phyloP scores from a whole-genome alignment of 345 rosid species.

The Erodium maritimum region DNA sequence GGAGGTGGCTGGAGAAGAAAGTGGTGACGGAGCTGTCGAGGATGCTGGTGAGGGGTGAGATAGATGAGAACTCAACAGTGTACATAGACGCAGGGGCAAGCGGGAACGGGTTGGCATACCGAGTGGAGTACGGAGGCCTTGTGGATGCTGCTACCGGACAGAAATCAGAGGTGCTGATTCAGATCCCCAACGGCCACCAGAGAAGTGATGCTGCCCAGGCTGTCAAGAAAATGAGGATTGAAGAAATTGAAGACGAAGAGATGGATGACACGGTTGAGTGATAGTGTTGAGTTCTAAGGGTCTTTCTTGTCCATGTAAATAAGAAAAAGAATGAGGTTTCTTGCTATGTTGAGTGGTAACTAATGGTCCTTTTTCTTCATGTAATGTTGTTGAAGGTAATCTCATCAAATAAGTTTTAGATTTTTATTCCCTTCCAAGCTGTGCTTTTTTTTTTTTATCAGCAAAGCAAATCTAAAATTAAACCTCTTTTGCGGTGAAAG shows the following conservation, averaged over 20 bases:
- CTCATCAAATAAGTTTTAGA: no score
- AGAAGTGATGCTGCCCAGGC: constrained; percentile 56
- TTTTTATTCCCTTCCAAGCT: no score
- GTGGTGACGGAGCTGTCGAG: constrained; percentile 81
- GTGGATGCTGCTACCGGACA: constrained; percentile 64
- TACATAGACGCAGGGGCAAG: constrained; percentile 47
- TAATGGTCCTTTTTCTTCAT: no score
- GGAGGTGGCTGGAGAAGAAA: constrained; percentile 92
- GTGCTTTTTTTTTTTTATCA: no score
- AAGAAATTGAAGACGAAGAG: constrained; percentile 56
- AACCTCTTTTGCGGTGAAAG: no score
- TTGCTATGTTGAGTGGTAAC: no score
- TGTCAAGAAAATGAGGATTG: constrained; percentile 88
- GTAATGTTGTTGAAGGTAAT: no score
- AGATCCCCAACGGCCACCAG: constrained; percentile 27
- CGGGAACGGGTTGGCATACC: constrained; percentile 34
- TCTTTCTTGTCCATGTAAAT: no score
- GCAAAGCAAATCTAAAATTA: no score
- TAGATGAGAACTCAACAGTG: constrained; percentile 75
- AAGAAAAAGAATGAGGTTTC: no score
- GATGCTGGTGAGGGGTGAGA: constrained; percentile 76
- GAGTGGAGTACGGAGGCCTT: constrained; percentile 61
- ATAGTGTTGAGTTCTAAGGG: no score
- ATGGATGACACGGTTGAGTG: constrained; percentile 16
- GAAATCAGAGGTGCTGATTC: constrained; percentile 61